A percentile compares a stretch with the other conserved stretches of the same genome.
These are phyloP conservation scores for Nakataea oryzae DNA, from an alignment of 2,329 filamentous ascomycete species.

Conservation along the genomic window DNA sequence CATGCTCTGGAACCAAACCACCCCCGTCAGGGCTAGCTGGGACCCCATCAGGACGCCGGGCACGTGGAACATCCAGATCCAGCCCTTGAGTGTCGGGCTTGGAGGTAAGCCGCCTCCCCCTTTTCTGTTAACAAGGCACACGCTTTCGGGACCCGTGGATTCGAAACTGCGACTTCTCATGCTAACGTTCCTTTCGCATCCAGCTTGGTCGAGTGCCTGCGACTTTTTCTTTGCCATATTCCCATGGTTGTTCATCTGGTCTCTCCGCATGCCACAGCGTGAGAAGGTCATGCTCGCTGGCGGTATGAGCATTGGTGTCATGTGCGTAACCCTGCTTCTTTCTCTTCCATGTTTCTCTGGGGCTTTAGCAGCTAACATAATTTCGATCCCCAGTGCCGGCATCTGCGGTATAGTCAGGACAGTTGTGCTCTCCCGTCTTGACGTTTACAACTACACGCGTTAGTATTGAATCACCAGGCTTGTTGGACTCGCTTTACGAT, in stretches of 20 bases:
- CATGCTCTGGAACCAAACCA: constrained; percentile 28
- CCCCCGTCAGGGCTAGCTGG: constrained; percentile 22
- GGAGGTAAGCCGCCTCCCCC: constrained; percentile 15
- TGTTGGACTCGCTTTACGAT: not conserved
- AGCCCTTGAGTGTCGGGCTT: constrained; percentile 23
- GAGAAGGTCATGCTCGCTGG: constrained; percentile 31
- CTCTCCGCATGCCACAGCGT: constrained; percentile 29
- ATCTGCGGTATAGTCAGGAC: constrained; percentile 18
- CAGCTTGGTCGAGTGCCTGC: constrained; percentile 24
- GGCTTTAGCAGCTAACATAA: constrained; percentile 7
- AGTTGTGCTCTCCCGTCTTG: constrained; percentile 14
- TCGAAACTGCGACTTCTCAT: not conserved
- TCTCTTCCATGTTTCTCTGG: not conserved
- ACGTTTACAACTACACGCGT: constrained; percentile 18
- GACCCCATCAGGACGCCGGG: constrained; percentile 23
- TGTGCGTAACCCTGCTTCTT: constrained; percentile 3
- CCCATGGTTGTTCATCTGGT: constrained; percentile 33
- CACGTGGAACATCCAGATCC: constrained; percentile 22
- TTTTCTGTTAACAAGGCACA: not conserved
- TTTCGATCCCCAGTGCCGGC: constrained; percentile 10
- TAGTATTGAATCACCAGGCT: constrained; percentile 10
- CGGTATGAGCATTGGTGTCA: constrained; percentile 22
- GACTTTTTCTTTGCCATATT: constrained; percentile 29
- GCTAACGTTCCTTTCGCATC: constrained; percentile 1
- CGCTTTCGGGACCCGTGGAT: constrained; percentile 3